These are phyloP conservation scores for Petunia axillaris DNA, from an alignment of 257 asterid genomes.

Conservation along the genomic window DNA sequence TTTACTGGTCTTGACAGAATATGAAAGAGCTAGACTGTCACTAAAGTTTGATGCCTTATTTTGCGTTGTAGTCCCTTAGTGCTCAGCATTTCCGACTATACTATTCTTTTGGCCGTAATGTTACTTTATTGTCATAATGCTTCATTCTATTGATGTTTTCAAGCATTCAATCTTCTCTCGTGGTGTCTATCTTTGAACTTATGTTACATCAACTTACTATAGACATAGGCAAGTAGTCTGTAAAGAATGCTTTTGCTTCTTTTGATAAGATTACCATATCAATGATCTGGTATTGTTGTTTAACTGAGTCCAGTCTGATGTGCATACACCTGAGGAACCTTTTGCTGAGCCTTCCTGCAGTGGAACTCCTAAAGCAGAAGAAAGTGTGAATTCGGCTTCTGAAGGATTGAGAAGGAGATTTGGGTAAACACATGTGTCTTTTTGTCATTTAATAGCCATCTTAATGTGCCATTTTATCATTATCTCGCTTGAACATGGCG, in stretches of 20 bases:
- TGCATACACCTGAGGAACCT: constrained; percentile 49
- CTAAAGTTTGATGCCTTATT: constrained; percentile 11
- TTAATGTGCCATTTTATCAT: not conserved
- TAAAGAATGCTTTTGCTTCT: not conserved
- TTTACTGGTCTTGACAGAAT: not conserved
- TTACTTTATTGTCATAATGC: not conserved
- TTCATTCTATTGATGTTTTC: not conserved
- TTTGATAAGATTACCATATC: constrained; percentile 23
- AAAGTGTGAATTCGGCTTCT: constrained; percentile 49
- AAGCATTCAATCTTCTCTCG: constrained; percentile 8
- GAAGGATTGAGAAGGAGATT: constrained; percentile 83
- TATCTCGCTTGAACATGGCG: constrained; percentile 23
- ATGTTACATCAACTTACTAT: not conserved
- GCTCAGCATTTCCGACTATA: constrained; percentile 1
- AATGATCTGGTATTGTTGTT: constrained; percentile 20
- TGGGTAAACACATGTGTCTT: constrained; percentile 42
- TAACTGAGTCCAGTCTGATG: constrained; percentile 49
- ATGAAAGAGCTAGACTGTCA: not conserved
- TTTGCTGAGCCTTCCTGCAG: constrained; percentile 42
- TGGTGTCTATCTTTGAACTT: not conserved
- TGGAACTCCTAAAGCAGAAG: constrained; percentile 56
- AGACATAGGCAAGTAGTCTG: not conserved
- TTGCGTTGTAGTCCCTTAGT: not conserved
- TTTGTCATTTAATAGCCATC: not conserved
- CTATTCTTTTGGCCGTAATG: not conserved